phyloP scores from a whole-genome alignment of 2,329 filamentous ascomycete species.

The Didymella pomorum region DNA sequence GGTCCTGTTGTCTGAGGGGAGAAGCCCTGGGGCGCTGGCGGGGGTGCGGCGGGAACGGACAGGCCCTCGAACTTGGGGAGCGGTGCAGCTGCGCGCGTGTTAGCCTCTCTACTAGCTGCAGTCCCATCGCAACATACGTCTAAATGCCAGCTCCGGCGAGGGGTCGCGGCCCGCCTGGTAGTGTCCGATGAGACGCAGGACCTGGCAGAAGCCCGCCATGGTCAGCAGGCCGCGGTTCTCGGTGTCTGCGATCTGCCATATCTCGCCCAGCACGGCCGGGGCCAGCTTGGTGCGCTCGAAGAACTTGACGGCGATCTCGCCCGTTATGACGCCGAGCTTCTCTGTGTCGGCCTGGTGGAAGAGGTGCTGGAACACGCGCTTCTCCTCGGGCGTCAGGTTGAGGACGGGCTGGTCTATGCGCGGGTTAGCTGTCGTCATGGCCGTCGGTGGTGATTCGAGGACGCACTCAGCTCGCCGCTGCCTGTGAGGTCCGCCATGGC shows the following conservation, averaged over 20 bases:
- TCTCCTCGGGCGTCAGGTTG: constrained; percentile 90
- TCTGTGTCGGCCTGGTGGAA: constrained; percentile 94
- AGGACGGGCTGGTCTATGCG: constrained; percentile 64
- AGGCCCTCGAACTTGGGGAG: constrained; percentile 91
- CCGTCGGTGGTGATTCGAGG: not conserved
- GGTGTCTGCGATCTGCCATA: constrained; percentile 98
- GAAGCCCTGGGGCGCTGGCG: constrained; percentile 60
- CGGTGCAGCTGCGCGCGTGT: constrained; percentile 68
- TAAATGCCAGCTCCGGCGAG: constrained; percentile 79
- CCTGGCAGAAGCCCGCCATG: constrained; percentile 90
- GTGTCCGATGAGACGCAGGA: constrained; percentile 92
- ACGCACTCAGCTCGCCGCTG: constrained; percentile 47
- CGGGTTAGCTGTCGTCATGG: constrained; percentile 29
- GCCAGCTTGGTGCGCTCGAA: constrained; percentile 95
- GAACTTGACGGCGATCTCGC: constrained; percentile 95
- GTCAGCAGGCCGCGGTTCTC: constrained; percentile 96
- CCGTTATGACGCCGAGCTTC: constrained; percentile 89
- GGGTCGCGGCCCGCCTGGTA: constrained; percentile 88
- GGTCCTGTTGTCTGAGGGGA: constrained; percentile 47
- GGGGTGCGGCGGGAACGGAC: constrained; percentile 57
- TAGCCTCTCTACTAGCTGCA: constrained; percentile 25
- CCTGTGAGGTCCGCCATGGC: constrained; percentile 49
- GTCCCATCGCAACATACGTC: constrained; percentile 60
- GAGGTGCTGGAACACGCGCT: constrained; percentile 89
- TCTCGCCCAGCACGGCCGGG: constrained; percentile 86